These are phyloP conservation scores for Clavispora fructus DNA, from an alignment of 805 yeast species.

Conservation along the genomic window DNA sequence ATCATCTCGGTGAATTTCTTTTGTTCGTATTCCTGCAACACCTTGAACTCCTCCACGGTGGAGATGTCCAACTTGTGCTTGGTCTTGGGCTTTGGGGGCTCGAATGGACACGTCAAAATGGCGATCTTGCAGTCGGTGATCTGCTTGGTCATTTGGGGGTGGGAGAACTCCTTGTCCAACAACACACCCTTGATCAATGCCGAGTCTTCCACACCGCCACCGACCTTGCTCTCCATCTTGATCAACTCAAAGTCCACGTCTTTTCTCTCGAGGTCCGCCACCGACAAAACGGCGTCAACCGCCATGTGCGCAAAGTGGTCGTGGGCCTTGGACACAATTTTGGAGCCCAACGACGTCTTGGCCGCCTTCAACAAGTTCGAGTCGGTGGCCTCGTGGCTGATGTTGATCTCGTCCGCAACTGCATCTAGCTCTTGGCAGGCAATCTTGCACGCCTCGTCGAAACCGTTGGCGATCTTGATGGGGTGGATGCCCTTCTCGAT, in stretches of 20 bases:
- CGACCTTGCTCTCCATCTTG: slow-evolving; percentile 91
- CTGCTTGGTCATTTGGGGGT: slow-evolving; percentile 93
- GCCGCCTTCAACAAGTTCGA: slow-evolving; percentile 84
- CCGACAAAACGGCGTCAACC: slow-evolving; percentile 89
- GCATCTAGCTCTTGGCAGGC: slow-evolving; percentile 74
- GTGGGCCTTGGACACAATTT: slow-evolving; percentile 90
- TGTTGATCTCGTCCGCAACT: slow-evolving; percentile 63
- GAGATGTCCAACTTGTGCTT: slow-evolving; percentile 94
- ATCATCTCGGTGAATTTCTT: slow-evolving; percentile 90
- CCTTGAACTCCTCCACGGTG: slow-evolving; percentile 88
- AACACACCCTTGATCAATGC: slow-evolving; percentile 84
- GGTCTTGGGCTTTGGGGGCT: slow-evolving; percentile 99
- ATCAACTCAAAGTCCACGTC: slow-evolving; percentile 97
- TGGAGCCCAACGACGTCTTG: slow-evolving; percentile 89
- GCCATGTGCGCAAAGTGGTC: slow-evolving; percentile 96
- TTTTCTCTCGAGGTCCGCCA: slow-evolving; percentile 85
- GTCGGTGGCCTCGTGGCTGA: slow-evolving; percentile 42
- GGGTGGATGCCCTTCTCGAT: slow-evolving; percentile 98
- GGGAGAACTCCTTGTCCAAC: slow-evolving; percentile 93
- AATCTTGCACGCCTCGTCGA: slow-evolving; percentile 91
- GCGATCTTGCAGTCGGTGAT: slow-evolving; percentile 82
- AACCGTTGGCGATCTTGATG: slow-evolving; percentile 93
- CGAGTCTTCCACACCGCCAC: slow-evolving; percentile 88
- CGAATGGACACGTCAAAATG: slow-evolving; percentile 96
- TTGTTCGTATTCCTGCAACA: slow-evolving; percentile 87